Conservation (phyloP, 768 basidiomycete genomes). For the Collybia sp. region DNA sequence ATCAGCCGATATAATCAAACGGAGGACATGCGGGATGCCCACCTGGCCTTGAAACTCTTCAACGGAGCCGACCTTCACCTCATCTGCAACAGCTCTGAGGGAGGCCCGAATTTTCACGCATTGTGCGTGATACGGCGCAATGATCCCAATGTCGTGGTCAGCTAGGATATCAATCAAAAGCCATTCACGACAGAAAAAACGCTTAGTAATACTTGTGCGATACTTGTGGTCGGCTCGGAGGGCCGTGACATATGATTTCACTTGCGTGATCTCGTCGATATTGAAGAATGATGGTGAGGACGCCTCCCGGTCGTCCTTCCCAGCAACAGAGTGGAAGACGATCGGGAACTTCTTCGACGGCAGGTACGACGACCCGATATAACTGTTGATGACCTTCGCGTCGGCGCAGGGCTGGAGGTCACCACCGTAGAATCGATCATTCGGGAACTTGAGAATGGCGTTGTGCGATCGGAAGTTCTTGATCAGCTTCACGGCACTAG, state of each 20-base stretch:
- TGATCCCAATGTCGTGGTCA: constrained; percentile 59
- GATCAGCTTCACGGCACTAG: constrained; percentile 56
- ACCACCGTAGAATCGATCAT: constrained; percentile 51
- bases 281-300: constrained; percentile 73
- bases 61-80: constrained; percentile 58
- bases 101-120: constrained; percentile 42
- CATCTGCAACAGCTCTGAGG: constrained; percentile 25
- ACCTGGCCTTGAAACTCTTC: constrained; percentile 72
- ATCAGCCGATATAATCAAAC: constrained; percentile 27
- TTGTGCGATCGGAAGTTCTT: constrained; percentile 66
- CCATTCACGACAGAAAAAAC: background rate
- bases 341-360: constrained; percentile 49
- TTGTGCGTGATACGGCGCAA: constrained; percentile 66
- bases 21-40: background rate
- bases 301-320: constrained; percentile 63
- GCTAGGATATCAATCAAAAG: constrained; percentile 18
- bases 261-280: constrained; percentile 49
- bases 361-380: constrained; percentile 33
- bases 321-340: constrained; percentile 54
- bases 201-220: constrained; percentile 33
- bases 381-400: constrained; percentile 31
- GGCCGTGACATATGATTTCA: constrained; percentile 43
- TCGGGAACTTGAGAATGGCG: constrained; percentile 57
- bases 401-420: constrained; percentile 48
- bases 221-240: constrained; percentile 27